A percentile compares a stretch with the other conserved stretches of the same genome.
Evolutionary conservation across 805 yeast genomes (phyloP).

Genomic region (Lachancea sp.): DNA sequence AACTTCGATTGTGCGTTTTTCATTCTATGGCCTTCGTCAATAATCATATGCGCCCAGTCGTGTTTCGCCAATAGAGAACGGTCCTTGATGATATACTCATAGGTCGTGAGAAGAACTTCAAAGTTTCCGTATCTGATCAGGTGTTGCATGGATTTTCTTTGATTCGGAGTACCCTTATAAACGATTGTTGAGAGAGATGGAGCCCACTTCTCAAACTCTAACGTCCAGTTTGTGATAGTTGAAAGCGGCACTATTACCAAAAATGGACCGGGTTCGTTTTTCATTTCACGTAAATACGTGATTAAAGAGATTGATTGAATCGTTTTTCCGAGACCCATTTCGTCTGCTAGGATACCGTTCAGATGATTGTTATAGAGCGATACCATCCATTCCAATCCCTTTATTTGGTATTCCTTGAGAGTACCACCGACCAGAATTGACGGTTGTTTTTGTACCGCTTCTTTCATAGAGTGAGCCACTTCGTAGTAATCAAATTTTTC

Average conservation of each 20-base stretch:
- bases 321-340: conserved; percentile 98
- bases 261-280: conserved; percentile 61
- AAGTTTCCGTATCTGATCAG: conserved; percentile 64
- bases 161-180: conserved; percentile 72
- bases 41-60: conserved; percentile 80
- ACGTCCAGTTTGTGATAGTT: conserved; percentile 78
- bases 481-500: conserved; percentile 74
- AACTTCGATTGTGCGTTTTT: conserved; percentile 71
- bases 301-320: conserved; percentile 72
- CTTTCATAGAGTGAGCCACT: conserved; percentile 72
- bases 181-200: conserved; percentile 66
- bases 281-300: conserved; percentile 61
- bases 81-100: conserved; percentile 75
- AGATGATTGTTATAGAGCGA: conserved; percentile 89
- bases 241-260: conserved; percentile 79
- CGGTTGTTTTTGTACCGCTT: conserved; percentile 62
- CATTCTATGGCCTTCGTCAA: conserved; percentile 89
- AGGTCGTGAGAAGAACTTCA: conserved; percentile 72
- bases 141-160: conserved; percentile 58
- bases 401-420: conserved; percentile 76
- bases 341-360: conserved; percentile 97
- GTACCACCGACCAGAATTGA: conserved; percentile 66
- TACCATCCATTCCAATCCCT: conserved; percentile 99
- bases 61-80: conserved; percentile 62
- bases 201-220: conserved; percentile 86